Evolutionary conservation across 1,284 basidiomycete genomes (phyloP).

Genomic region (Takashimella koratensis): DNA sequence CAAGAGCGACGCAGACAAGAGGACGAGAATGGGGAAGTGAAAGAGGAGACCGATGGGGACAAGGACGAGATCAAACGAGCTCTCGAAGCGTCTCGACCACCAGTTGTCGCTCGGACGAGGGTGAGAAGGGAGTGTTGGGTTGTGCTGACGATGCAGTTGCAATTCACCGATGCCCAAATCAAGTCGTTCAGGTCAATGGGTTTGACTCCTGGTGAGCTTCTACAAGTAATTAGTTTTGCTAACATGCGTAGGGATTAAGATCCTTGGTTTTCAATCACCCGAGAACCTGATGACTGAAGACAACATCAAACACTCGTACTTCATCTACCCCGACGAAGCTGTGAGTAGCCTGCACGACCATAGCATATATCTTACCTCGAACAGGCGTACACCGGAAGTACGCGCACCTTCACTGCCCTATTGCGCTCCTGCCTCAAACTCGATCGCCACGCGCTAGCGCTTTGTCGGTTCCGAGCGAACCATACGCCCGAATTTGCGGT

Average conservation of each 20-base stretch:
- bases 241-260: conserved; percentile 57
- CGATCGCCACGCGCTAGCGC: conserved; percentile 73
- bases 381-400: conserved; percentile 71
- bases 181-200: conserved; percentile 73
- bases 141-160: conserved; percentile 55
- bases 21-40: conserved; percentile 53
- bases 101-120: conserved; percentile 41
- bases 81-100: conserved; percentile 14
- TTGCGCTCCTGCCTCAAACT: conserved; percentile 78
- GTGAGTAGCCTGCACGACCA: conserved; percentile 50
- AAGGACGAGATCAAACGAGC: conserved; percentile 4
- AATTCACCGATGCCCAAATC: conserved; percentile 81
- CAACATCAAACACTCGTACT: conserved; percentile 85
- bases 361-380: background rate
- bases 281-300: conserved; percentile 72
- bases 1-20: conserved; percentile 22
- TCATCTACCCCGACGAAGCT: conserved; percentile 88
- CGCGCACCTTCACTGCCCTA: conserved; percentile 82
- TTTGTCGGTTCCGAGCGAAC: conserved; percentile 68
- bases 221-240: background rate
- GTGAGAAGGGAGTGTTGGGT: conserved; percentile 32
- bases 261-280: conserved; percentile 87
- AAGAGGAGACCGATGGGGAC: conserved; percentile 19
- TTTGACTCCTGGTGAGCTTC: conserved; percentile 63
- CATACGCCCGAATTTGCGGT: conserved; percentile 76